A percentile compares a stretch with the other conserved stretches of the same genome.
phyloP scores from a whole-genome alignment of 371 early-diverging fungal genomes.

The Fennellomyces sp. region DNA sequence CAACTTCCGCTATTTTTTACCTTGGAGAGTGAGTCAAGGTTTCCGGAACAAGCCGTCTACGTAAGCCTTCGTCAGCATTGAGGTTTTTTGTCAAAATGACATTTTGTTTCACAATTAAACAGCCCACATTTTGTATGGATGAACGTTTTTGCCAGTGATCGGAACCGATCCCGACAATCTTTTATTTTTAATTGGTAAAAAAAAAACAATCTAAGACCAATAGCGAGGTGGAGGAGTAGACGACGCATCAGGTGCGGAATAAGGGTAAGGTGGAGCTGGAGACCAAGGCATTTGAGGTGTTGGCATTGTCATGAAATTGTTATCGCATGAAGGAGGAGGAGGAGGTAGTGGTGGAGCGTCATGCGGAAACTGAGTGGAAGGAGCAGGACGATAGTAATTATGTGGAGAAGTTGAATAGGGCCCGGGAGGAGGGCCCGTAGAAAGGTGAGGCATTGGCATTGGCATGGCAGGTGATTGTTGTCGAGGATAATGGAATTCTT shows the following conservation, averaged over 20 bases:
- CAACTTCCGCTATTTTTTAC: neutral
- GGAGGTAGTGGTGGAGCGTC: neutral
- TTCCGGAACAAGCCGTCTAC: neutral
- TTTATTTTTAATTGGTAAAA: too few species aligned
- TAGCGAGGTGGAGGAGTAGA: too few species aligned
- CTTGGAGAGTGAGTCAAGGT: neutral
- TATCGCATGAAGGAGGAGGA: neutral
- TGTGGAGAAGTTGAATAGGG: neutral
- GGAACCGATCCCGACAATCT: too few species aligned
- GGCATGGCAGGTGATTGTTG: neutral
- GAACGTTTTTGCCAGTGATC: too few species aligned
- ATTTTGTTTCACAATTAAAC: too few species aligned
- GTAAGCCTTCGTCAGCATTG: too few species aligned
- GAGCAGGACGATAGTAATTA: neutral
- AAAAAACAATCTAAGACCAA: too few species aligned
- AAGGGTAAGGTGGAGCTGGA: neutral
- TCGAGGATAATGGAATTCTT: neutral
- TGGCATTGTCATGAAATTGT: neutral
- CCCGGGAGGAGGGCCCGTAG: neutral
- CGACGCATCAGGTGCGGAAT: too few species aligned
- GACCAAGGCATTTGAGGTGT: neutral
- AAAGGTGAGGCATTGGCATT: conserved; percentile 1
- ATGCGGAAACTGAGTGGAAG: neutral
- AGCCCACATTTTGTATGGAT: too few species aligned
- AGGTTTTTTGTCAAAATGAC: too few species aligned